Conservation (phyloP, 169 alveolate genomes). For the Ichthyophthirius multifiliis region DNA sequence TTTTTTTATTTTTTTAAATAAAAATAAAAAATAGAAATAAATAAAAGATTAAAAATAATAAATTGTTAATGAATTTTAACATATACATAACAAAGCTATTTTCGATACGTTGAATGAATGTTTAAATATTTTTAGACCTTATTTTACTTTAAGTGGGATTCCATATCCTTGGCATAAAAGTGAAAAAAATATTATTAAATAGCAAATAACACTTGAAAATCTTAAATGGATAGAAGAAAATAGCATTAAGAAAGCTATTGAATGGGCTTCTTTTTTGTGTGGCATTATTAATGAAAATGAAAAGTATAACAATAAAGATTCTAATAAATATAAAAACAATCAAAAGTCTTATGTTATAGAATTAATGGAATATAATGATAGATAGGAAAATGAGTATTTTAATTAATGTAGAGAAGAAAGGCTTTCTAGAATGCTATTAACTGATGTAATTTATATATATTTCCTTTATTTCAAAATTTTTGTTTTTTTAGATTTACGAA, state of each 20-base stretch:
- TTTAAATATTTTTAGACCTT: slow-evolving; percentile 33
- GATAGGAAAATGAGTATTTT: slow-evolving; percentile 23
- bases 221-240: slow-evolving; percentile 1
- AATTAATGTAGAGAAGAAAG: slow-evolving; percentile 22
- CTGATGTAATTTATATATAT: slow-evolving; percentile 10
- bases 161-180: slow-evolving; percentile 36
- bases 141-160: slow-evolving; percentile 15
- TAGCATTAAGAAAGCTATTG: slow-evolving; percentile 4
- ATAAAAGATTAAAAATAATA: slow-evolving; percentile 3
- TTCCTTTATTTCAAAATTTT: not conserved
- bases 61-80: slow-evolving; percentile 18
- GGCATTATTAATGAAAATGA: slow-evolving; percentile 20
- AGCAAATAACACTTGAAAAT: not conserved
- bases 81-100: slow-evolving; percentile 39
- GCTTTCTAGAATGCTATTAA: not conserved
- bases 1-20: no score
- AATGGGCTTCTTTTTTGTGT: slow-evolving; percentile 33
- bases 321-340: no score
- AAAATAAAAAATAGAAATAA: not conserved
- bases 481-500: slow-evolving; percentile 14
- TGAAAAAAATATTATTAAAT: slow-evolving; percentile 3
- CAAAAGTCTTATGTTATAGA: no score
- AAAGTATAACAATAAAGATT: no score
- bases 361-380: no score
- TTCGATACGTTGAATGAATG: slow-evolving; percentile 46